Conservation (phyloP, 495 filamentous ascomycete genomes). For the Penicillium lagena region DNA sequence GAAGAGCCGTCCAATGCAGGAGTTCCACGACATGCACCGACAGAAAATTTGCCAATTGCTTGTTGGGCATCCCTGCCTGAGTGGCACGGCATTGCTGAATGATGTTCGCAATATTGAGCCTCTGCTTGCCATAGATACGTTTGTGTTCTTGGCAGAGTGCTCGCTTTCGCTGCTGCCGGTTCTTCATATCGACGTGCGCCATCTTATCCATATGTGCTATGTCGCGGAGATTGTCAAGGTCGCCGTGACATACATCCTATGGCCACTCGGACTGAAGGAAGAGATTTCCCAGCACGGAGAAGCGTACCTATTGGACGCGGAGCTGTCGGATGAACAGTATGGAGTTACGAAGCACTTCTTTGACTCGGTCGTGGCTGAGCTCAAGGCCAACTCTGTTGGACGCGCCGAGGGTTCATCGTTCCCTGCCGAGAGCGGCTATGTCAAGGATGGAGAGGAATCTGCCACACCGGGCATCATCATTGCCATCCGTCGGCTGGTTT, state of each 20-base stretch:
- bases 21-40: constrained; percentile 64
- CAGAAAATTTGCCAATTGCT: constrained; percentile 77
- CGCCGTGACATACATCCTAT: constrained; percentile 37
- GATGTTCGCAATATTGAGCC: constrained; percentile 51
- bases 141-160: constrained; percentile 77
- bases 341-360: constrained; percentile 33
- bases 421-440: constrained; percentile 36
- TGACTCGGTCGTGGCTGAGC: constrained; percentile 32
- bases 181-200: constrained; percentile 67
- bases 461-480: constrained; percentile 32
- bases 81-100: constrained; percentile 28
- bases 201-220: constrained; percentile 84
- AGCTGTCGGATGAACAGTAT: constrained; percentile 25
- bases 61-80: constrained; percentile 45
- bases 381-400: constrained; percentile 39
- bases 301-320: constrained; percentile 19
- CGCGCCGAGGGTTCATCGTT: constrained; percentile 35
- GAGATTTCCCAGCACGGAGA: constrained; percentile 29
- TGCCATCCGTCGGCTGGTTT: constrained; percentile 48
- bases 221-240: constrained; percentile 87
- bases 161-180: constrained; percentile 65
- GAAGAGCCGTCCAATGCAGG: constrained; percentile 52
- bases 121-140: constrained; percentile 72
- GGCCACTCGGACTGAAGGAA: constrained; percentile 36
- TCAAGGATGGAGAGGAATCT: constrained; percentile 38